A percentile compares a stretch with the other conserved stretches of the same genome.
Conservation (phyloP, 2,329 filamentous ascomycete species). For the Fusarium paranaense region DNA sequence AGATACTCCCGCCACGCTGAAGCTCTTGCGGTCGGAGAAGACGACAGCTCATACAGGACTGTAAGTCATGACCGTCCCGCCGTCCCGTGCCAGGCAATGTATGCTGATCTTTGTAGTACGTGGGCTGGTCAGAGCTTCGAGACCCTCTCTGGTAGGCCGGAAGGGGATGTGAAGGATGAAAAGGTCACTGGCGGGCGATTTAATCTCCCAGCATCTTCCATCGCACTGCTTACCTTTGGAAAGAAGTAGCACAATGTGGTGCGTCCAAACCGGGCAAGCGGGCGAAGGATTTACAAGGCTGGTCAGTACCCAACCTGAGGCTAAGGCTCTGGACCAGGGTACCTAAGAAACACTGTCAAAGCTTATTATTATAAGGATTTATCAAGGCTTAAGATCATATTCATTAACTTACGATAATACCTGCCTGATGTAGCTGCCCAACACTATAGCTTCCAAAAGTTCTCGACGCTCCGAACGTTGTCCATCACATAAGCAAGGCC, state of each 20-base stretch:
- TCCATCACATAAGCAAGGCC: too few species aligned
- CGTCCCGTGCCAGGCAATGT: neutral
- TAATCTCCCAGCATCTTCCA: neutral
- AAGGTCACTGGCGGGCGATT: neutral
- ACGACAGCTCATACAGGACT: neutral
- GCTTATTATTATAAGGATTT: too few species aligned
- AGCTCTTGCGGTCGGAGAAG: neutral
- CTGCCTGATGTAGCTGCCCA: too few species aligned
- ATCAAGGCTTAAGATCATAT: too few species aligned
- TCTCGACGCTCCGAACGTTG: too few species aligned
- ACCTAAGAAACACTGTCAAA: neutral
- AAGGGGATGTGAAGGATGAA: neutral
- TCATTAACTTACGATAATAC: too few species aligned
- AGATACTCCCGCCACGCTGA: neutral
- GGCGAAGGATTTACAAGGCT: neutral
- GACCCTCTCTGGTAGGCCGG: neutral
- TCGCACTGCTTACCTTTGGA: neutral
- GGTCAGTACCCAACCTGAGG: neutral
- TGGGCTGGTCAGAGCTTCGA: neutral
- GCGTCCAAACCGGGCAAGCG: neutral
- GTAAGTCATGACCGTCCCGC: neutral
- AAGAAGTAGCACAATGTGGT: neutral
- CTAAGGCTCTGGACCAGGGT: neutral
- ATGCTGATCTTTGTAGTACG: neutral
- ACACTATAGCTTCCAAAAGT: too few species aligned